Evolutionary conservation across 2,329 filamentous ascomycete species (phyloP).

Genomic region (Alternaria sp.): DNA sequence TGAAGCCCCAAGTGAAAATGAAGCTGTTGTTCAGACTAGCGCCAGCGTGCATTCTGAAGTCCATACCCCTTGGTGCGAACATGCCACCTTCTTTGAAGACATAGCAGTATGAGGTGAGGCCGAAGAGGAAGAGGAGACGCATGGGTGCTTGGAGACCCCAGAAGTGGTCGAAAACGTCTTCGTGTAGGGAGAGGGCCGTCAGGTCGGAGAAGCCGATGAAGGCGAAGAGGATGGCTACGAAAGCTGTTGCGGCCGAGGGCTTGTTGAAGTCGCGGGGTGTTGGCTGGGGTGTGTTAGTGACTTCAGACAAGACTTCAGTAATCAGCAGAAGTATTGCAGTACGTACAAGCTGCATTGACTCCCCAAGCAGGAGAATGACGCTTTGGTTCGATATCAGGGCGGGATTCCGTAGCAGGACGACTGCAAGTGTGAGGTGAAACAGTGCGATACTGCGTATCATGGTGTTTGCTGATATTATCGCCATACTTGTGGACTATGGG

Average conservation of each 20-base stretch:
- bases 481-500: conserved; percentile 63
- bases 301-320: neutral
- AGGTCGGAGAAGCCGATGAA: conserved; percentile 60
- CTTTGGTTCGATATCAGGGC: conserved; percentile 76
- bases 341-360: conserved; percentile 80
- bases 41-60: conserved; percentile 42
- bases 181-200: conserved; percentile 53
- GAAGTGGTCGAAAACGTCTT: conserved; percentile 52
- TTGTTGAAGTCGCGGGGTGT: conserved; percentile 70
- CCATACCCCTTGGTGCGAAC: conserved; percentile 39
- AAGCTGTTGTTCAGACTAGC: conserved; percentile 82
- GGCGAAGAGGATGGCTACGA: conserved; percentile 72
- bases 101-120: conserved; percentile 69
- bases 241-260: conserved; percentile 70
- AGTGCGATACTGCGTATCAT: conserved; percentile 83
- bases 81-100: conserved; percentile 62
- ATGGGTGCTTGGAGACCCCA: conserved; percentile 64
- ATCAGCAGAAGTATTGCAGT: neutral
- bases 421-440: conserved; percentile 83
- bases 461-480: conserved; percentile 77
- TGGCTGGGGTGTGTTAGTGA: conserved; percentile 55
- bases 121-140: conserved; percentile 69
- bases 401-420: conserved; percentile 81
- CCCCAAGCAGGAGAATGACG: conserved; percentile 79
- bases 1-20: conserved; percentile 82